Evolutionary conservation across 2,329 filamentous ascomycete genomes (phyloP), one percentile per base, ranked within the genome.

Genomic region (Emydomyces testavorans): DNA sequence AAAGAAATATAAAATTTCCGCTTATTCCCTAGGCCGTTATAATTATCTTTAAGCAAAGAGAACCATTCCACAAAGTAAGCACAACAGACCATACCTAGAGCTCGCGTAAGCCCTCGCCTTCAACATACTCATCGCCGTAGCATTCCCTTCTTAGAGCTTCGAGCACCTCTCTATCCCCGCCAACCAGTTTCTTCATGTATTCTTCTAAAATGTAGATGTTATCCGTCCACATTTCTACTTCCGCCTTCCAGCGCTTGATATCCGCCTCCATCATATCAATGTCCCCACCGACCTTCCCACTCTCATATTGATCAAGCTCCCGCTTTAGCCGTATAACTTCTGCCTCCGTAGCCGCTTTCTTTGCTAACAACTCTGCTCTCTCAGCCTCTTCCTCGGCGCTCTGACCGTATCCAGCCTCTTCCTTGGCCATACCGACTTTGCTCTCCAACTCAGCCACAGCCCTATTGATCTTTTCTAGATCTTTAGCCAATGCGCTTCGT

Each of bases 61-160:
- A 29, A 31, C 2, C 7, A 35, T 23, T 13, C 3, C 15, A 44
- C 10, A 42, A 23, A 11, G 20, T 24, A 4, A 34, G 20, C 21
- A 23, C 21, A 6, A 38, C 21, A 16, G 16, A 34, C 51, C 48
- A 53, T 29, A 49, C 47, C 28, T 43, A 52, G 21, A 70, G 52
- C 51, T 72, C 74, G 21, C 63, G 62, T 52, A 78, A 61, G 6
- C 72, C 70, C 39, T 70, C 68, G 32, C 72, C 74, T 48, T 79
- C 75, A 48, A 72, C 71, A 56, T 70, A 77, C 55, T 79, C 74
- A 18, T 70, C 69, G 6, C 71, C 73, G 54, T 78, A 79, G 41
- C 67, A 68, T 37, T 66, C 63, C 46, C 62, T 65, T 56, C 69
- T 66, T 13, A 76, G 58, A 2, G 52, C 54, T n/a, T 64, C 55